Conservation (phyloP, 106 monocot species). For the Allium sativum region DNA sequence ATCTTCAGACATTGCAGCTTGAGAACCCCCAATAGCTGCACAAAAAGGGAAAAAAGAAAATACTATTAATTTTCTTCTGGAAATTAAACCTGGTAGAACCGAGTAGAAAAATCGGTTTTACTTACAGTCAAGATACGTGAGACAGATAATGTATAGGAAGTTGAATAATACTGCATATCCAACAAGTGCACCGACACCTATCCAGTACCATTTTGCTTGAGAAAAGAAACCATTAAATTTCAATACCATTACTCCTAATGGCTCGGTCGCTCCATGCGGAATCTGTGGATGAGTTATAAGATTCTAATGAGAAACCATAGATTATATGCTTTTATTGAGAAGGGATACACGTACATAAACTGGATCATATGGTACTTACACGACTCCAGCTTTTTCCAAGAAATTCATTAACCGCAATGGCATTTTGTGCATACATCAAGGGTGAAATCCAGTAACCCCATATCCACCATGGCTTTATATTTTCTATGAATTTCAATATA, state of each 20-base stretch:
- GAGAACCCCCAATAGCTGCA: slow-evolving; percentile 42
- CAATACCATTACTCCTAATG: slow-evolving; percentile 32
- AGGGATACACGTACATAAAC: not conserved
- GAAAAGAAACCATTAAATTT: slow-evolving; percentile 40
- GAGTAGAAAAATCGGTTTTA: not conserved
- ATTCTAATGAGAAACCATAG: too few species aligned
- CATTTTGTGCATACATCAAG: slow-evolving; percentile 62
- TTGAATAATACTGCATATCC: slow-evolving; percentile 54
- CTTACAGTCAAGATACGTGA: slow-evolving; percentile 44
- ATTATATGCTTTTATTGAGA: not conserved
- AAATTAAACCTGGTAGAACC: not conserved
- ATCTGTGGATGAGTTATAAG: slow-evolving; percentile 9
- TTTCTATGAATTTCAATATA: slow-evolving; percentile 54
- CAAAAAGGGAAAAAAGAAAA: slow-evolving; percentile 6
- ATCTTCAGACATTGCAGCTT: slow-evolving; percentile 41
- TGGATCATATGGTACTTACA: slow-evolving; percentile 9
- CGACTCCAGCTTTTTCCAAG: slow-evolving; percentile 48
- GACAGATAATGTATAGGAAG: slow-evolving; percentile 24
- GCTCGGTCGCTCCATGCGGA: slow-evolving; percentile 12
- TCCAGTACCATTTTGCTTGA: slow-evolving; percentile 74
- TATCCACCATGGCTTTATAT: slow-evolving; percentile 63
- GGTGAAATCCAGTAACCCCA: slow-evolving; percentile 80
- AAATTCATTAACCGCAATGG: slow-evolving; percentile 48
- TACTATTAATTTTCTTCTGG: not conserved
- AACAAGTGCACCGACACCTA: slow-evolving; percentile 40